These are phyloP conservation scores for Cercis canadensis DNA, from an alignment of 306 rosid genomes.

Conservation along the genomic window DNA sequence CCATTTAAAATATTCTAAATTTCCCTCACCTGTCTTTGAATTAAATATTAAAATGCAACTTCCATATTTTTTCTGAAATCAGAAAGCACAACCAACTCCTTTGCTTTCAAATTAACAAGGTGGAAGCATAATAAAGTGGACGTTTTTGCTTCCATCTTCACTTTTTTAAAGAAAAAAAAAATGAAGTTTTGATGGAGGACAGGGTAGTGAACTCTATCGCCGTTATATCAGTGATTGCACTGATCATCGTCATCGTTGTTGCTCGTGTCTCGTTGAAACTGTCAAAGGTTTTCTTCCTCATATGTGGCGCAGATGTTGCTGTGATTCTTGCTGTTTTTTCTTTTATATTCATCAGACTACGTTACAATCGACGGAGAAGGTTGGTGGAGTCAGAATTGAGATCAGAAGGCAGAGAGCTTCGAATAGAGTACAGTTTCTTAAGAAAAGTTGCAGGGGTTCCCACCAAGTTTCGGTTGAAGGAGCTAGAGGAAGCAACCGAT, in stretches of 20 bases:
- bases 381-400: conserved; percentile 52
- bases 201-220: conserved; percentile 56
- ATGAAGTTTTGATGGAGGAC: conserved; percentile 76
- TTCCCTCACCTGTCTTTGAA: not conserved
- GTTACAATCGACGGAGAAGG: conserved; percentile 54
- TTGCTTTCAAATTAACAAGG: not conserved
- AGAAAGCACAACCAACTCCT: conserved; percentile 14
- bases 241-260: conserved; percentile 53
- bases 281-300: conserved; percentile 67
- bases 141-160: conserved; percentile 6
- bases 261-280: conserved; percentile 57
- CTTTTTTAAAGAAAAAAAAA: conserved; percentile 1
- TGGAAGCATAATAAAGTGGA: not conserved
- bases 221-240: conserved; percentile 41
- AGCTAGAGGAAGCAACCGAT: conserved; percentile 86
- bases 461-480: conserved; percentile 68
- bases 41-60: conserved; percentile 14
- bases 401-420: conserved; percentile 84
- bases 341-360: conserved; percentile 56
- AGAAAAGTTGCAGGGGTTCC: conserved; percentile 91
- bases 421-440: conserved; percentile 86
- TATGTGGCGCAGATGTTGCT: conserved; percentile 68
- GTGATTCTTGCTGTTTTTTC: conserved; percentile 63
- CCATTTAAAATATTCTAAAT: not conserved
- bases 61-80: not conserved